Conservation (phyloP, 2,329 filamentous ascomycete species). For the Trichoderma afroharzianum region DNA sequence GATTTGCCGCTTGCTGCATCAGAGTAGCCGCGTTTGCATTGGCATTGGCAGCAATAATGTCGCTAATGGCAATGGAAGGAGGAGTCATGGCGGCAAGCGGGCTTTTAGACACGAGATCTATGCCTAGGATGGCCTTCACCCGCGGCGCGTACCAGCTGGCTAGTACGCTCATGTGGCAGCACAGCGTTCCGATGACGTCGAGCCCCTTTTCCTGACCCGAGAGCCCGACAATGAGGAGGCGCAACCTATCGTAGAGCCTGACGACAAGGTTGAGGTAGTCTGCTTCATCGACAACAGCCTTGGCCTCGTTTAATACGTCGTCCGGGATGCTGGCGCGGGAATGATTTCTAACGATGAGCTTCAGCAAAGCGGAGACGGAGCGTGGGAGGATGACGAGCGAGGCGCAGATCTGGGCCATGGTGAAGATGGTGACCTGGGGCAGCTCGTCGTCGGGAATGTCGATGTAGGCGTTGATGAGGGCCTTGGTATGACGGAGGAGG, state of each 20-base stretch:
- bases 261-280: conserved; percentile 3
- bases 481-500: conserved; percentile 10
- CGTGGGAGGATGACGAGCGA: neutral
- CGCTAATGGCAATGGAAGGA: neutral
- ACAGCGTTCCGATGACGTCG: conserved; percentile 1
- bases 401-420: conserved; percentile 10
- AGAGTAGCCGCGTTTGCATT: neutral
- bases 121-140: neutral
- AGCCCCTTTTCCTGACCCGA: neutral
- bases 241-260: conserved; percentile 8
- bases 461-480: conserved; percentile 1
- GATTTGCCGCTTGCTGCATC: neutral
- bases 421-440: conserved; percentile 4
- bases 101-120: neutral
- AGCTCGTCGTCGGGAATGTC: conserved; percentile 10
- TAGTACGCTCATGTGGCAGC: conserved; percentile 1
- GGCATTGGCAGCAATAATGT: neutral
- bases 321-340: neutral
- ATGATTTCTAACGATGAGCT: neutral
- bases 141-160: conserved; percentile 3
- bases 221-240: conserved; percentile 1
- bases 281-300: conserved; percentile 12
- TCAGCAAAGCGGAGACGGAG: conserved; percentile 7
- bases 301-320: conserved; percentile 2
- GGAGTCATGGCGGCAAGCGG: neutral